These are phyloP conservation scores for Pichia sp. DNA, from an alignment of 1,139 yeast species.

Conservation along the genomic window DNA sequence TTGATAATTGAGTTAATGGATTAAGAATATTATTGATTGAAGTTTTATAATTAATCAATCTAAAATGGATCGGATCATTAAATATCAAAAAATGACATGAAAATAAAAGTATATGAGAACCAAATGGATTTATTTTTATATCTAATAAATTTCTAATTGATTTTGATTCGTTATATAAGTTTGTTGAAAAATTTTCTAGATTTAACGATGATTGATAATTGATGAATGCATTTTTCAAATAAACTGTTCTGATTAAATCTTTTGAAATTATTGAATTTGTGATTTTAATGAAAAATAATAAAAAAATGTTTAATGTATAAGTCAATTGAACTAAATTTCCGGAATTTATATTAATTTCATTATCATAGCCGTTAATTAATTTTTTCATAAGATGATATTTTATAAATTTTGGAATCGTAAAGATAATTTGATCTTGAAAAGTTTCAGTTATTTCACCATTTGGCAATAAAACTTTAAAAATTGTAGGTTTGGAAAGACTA, in stretches of 20 bases:
- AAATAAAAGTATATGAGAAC: constrained; percentile 13
- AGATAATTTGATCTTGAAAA: constrained; percentile 13
- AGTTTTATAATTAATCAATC: constrained; percentile 13
- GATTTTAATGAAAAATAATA: constrained; percentile 4
- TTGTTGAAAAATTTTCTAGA: constrained; percentile 3
- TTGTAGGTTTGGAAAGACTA: constrained; percentile 7
- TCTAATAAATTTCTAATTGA: constrained; percentile 8
- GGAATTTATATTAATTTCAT: neutral
- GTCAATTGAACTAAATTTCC: constrained; percentile 1
- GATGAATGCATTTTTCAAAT: constrained; percentile 6
- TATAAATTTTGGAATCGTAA: constrained; percentile 16
- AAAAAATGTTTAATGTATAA: constrained; percentile 12
- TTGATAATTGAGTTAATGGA: constrained; percentile 16
- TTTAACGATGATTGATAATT: constrained; percentile 15
- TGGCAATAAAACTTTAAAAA: constrained; percentile 13
- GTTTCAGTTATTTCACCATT: constrained; percentile 15
- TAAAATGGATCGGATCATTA: constrained; percentile 24
- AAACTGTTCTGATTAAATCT: constrained; percentile 10
- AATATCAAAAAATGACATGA: constrained; percentile 19
- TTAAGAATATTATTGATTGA: constrained; percentile 12
- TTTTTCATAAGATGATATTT: neutral
- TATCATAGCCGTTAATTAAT: neutral
- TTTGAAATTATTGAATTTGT: constrained; percentile 5
- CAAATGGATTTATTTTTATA: constrained; percentile 5
- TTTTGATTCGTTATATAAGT: constrained; percentile 8